Evolutionary conservation across 345 rosid species (phyloP), one percentile per base, ranked within the genome.

Genomic region (Geranium brycei): DNA sequence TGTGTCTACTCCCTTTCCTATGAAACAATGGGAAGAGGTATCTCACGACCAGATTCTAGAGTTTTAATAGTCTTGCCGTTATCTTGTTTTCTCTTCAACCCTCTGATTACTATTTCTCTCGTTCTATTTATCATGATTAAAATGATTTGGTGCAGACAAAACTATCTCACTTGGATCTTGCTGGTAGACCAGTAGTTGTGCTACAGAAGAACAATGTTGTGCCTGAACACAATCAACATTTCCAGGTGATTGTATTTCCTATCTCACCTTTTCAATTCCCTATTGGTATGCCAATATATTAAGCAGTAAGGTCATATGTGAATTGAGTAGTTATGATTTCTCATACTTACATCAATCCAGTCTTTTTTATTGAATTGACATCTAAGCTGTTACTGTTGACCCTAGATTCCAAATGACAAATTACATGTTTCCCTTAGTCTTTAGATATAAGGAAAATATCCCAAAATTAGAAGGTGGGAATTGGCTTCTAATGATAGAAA

Each of bases 151-250:
- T 76, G 77, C 83, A 88, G 96, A 78, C 76, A 68, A 95, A 91
- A 69, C 60, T 84, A 38, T 95, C 95, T n/a, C 96, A 88, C 77
- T 83, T 95, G 77, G 99, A 95, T 72, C 71, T 88, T 66, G 83
- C 71, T 67, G 97, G 99, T 64, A 84, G 97, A 75, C 96, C 95
- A 55, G 97, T 91, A 67, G 70, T 73, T 73, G 88, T 82, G 66
- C 83, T 91, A 23, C 83, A 88, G 76, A 95, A 88, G 81, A 65
- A 66, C 65, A 88, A 88, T 57, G 89, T 78, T 66, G 95, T 88
- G 66, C 91, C 96, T 13, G 95, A 95, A 86, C 97, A 85, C 74
- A 87, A 88, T 78, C 95, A 85, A 68, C 53, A 85, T 71, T 83
- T 95, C 73, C 97, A 91, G 97, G 99, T 23, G 28, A 23, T 23